Evolutionary conservation across 192 early-diverging fungal genomes (phyloP).

Genomic region (Mortierella hygrophila): DNA sequence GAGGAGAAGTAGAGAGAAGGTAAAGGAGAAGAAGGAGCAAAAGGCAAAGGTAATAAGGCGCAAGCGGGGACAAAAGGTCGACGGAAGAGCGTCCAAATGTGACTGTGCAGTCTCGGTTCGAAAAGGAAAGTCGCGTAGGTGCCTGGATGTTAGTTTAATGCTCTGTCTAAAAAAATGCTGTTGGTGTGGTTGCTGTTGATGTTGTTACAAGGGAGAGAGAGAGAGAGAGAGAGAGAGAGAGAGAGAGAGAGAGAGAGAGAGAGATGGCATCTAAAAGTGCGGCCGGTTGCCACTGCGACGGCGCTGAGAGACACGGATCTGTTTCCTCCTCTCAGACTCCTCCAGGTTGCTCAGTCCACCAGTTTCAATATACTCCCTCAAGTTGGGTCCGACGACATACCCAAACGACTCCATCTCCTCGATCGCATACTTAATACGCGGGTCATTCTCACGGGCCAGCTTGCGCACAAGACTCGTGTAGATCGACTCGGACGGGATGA

Average conservation of each 20-base stretch:
- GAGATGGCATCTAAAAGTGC: not conserved
- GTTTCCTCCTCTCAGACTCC: conserved; percentile 43
- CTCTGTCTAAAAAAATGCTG: conserved; percentile 4
- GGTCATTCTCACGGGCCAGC: conserved; percentile 70
- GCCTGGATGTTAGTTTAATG: not conserved
- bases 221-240: not conserved
- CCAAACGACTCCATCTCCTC: conserved; percentile 76
- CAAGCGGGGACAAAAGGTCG: not conserved
- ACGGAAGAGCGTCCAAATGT: not conserved
- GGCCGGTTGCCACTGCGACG: conserved; percentile 24
- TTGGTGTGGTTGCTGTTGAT: not conserved
- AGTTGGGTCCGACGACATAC: conserved; percentile 55
- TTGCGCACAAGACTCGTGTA: conserved; percentile 68
- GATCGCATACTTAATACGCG: conserved; percentile 68
- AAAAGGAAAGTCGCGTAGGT: conserved; percentile 4
- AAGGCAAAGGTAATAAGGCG: not conserved
- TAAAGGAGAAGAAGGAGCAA: not conserved
- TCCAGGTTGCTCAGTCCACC: conserved; percentile 52
- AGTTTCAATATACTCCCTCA: conserved; percentile 47
- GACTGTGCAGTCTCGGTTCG: not conserved
- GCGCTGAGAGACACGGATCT: conserved; percentile 42
- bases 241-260: not conserved
- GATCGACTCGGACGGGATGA: conserved; percentile 64
- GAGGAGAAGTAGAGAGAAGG: not conserved
- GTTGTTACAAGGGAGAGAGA: not conserved